These are phyloP conservation scores for Closterium sp. DNA, from an alignment of 139 green algal species.

Conservation along the genomic window DNA sequence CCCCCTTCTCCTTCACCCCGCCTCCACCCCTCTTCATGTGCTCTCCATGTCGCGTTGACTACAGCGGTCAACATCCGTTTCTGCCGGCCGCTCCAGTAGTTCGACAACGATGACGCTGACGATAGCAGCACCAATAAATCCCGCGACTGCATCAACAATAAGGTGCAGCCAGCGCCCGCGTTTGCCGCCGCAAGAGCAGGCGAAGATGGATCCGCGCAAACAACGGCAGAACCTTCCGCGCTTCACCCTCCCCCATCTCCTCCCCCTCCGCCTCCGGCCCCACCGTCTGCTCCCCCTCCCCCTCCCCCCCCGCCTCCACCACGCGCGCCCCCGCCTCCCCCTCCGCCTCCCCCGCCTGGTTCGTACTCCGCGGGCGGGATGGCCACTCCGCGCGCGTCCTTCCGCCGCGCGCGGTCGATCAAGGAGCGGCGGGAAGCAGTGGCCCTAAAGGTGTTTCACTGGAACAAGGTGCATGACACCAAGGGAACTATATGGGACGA, in stretches of 20 bases:
- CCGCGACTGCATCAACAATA: neutral
- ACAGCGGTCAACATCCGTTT: neutral
- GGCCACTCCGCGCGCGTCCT: neutral
- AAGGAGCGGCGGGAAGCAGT: neutral
- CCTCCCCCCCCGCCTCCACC: neutral
- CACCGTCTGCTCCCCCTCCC: neutral
- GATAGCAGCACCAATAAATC: neutral
- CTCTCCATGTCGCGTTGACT: neutral
- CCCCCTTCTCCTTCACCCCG: neutral
- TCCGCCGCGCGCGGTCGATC: conserved; percentile 1
- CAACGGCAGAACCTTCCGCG: neutral
- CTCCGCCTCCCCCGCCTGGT: neutral
- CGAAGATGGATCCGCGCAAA: neutral
- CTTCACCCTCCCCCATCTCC: neutral
- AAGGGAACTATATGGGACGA: conserved; percentile 20
- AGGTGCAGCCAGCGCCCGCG: neutral
- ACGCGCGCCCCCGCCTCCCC: neutral
- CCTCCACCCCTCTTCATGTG: too few relatives aligned
- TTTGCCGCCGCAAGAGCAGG: neutral
- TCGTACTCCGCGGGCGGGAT: neutral
- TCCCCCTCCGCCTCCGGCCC: neutral
- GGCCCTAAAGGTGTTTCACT: conserved; percentile 2
- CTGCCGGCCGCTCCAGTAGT: neutral
- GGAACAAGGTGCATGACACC: conserved; percentile 7
- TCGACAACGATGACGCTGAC: neutral